phyloP scores from a whole-genome alignment of 106 monocot genomes.

The Agapanthus africanus region DNA sequence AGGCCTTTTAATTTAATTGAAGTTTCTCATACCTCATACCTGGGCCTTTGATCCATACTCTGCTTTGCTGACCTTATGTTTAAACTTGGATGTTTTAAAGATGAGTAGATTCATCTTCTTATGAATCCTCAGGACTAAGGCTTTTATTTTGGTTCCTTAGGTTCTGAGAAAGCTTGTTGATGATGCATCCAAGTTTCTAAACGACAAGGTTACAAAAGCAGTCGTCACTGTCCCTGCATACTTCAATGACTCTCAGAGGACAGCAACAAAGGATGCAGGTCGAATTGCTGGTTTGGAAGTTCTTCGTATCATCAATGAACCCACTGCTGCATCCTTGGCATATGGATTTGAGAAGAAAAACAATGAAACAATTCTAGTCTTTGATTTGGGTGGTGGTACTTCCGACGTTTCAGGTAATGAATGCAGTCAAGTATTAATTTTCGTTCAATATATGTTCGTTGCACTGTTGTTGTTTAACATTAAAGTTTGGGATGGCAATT shows the following conservation, averaged over 20 bases:
- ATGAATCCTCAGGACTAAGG: neutral
- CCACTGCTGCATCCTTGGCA: too few relatives aligned
- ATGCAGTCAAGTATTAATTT: neutral
- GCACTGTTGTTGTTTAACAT: neutral
- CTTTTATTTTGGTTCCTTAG: conserved; percentile 17
- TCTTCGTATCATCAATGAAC: too few relatives aligned
- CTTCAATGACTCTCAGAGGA: too few relatives aligned
- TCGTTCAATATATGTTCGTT: neutral
- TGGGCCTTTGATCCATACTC: neutral
- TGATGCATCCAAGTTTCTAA: too few relatives aligned
- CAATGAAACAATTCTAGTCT: conserved; percentile 90
- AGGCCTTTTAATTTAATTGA: neutral
- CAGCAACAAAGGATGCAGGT: too few relatives aligned
- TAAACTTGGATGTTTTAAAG: neutral
- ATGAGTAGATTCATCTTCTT: neutral
- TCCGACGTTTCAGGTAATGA: conserved; percentile 79
- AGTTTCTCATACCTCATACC: neutral
- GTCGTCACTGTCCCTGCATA: too few relatives aligned
- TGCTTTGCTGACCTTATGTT: neutral
- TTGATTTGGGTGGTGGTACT: too few relatives aligned
- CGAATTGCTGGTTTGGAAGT: too few relatives aligned
- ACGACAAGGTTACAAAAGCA: conserved; percentile 85
- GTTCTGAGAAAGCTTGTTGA: too few relatives aligned
- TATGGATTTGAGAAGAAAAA: conserved; percentile 92
- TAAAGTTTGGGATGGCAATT: neutral